Percentiles rank a stretch among this genome's conserved stretches.
phyloP scores from a whole-genome alignment of 1,139 yeast genomes.

The Kodamaea ohmeri region DNA sequence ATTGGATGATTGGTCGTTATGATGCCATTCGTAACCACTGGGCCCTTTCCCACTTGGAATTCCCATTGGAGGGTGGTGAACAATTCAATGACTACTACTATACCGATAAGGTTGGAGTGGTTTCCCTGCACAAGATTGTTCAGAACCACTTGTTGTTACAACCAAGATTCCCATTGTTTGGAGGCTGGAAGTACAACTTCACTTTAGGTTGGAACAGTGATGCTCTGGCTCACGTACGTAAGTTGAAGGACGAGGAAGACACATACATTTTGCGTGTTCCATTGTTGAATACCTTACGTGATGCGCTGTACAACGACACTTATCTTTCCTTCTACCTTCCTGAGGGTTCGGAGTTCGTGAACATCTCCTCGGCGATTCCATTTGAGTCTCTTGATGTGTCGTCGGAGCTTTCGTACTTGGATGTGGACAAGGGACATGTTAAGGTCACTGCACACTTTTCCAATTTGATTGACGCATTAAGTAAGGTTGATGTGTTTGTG shows the following conservation, averaged over 20 bases:
- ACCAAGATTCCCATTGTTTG: constrained; percentile 92
- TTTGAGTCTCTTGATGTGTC: constrained; percentile 35
- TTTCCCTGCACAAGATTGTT: constrained; percentile 68
- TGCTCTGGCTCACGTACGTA: constrained; percentile 51
- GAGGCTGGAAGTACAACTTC: constrained; percentile 95
- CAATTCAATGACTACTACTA: constrained; percentile 64
- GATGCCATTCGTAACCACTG: constrained; percentile 43
- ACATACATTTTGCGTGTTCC: constrained; percentile 68
- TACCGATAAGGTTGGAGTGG: constrained; percentile 90
- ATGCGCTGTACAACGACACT: constrained; percentile 64
- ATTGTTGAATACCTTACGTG: constrained; percentile 67
- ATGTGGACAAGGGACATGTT: constrained; percentile 74
- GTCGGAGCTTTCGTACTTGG: constrained; percentile 66
- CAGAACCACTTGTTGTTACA: constrained; percentile 54
- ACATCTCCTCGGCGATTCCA: constrained; percentile 57
- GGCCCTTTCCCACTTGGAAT: constrained; percentile 54
- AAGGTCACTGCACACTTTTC: constrained; percentile 62
- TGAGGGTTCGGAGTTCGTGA: constrained; percentile 72
- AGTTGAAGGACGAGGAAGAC: constrained; percentile 38
- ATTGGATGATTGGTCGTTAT: constrained; percentile 60
- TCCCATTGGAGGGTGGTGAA: constrained; percentile 44
- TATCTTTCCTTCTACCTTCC: constrained; percentile 72
- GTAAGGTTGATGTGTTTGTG: constrained; percentile 54
- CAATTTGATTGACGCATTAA: constrained; percentile 71
- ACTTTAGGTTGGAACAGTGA: constrained; percentile 87